Conservation (phyloP, 495 filamentous ascomycete species). For the Neurospora sp. region DNA sequence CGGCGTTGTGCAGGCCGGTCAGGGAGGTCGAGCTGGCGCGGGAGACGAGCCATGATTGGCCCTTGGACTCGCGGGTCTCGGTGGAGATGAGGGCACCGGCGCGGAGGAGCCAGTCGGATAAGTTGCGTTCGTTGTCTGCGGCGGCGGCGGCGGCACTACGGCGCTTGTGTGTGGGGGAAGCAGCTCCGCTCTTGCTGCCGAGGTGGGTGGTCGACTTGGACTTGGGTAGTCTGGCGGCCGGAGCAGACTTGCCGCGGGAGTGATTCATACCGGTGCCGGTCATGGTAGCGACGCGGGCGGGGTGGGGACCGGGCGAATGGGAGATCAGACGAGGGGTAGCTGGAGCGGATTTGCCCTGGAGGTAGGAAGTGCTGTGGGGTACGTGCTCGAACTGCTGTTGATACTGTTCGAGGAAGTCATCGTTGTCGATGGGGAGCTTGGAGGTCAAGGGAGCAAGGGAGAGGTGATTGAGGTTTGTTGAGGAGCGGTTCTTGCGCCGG, state of each 20-base stretch:
- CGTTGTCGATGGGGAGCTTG: conserved; percentile 49
- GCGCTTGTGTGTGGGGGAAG: conserved; percentile 14
- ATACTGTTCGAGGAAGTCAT: conserved; percentile 31
- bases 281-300: conserved; percentile 23
- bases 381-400: neutral
- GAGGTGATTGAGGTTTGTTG: conserved; percentile 39
- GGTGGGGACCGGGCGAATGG: conserved; percentile 33
- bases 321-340: conserved; percentile 49
- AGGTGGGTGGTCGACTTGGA: conserved; percentile 40
- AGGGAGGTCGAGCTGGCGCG: conserved; percentile 64
- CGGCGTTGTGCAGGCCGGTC: conserved; percentile 37
- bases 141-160: conserved; percentile 4
- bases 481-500: conserved; percentile 36
- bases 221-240: conserved; percentile 26
- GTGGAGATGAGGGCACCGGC: conserved; percentile 62
- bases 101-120: conserved; percentile 67
- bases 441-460: conserved; percentile 59
- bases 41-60: conserved; percentile 67
- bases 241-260: conserved; percentile 20
- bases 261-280: conserved; percentile 8
- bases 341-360: conserved; percentile 45
- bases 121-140: conserved; percentile 23
- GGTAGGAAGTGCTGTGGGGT: conserved; percentile 33
- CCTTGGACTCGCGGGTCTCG: conserved; percentile 64
- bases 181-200: conserved; percentile 6